A percentile compares a stretch with the other conserved stretches of the same genome.
Conservation (phyloP, 352 stramenopile genomes). For the Globisporangium camurandrum region DNA sequence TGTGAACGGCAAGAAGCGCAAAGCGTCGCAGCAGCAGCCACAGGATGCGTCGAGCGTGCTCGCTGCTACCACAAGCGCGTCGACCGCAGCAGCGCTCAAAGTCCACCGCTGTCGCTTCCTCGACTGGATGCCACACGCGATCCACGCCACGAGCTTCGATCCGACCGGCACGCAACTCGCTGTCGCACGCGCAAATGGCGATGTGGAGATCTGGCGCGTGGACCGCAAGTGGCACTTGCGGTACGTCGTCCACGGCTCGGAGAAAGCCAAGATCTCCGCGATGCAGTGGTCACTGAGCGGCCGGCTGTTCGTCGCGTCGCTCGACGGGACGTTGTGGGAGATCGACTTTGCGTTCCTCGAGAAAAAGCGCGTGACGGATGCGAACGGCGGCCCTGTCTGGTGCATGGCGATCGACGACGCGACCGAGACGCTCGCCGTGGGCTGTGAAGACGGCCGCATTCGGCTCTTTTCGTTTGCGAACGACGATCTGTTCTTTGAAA, state of each 20-base stretch:
- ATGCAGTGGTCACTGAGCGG: constrained; percentile 42
- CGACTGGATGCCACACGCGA: constrained; percentile 73
- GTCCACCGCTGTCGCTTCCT: constrained; percentile 83
- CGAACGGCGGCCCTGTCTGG: constrained; percentile 86
- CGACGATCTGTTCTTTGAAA: constrained; percentile 75
- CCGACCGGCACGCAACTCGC: constrained; percentile 45
- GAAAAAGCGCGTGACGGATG: constrained; percentile 78
- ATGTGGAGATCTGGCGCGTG: constrained; percentile 75
- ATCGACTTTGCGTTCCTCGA: constrained; percentile 62
- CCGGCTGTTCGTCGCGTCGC: constrained; percentile 60
- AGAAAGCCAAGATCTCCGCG: constrained; percentile 59
- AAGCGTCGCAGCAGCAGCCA: neutral
- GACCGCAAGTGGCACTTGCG: constrained; percentile 64
- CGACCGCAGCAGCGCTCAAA: constrained; percentile 22
- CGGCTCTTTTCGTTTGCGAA: constrained; percentile 78
- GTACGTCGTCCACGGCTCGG: constrained; percentile 58
- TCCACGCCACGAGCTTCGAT: constrained; percentile 61
- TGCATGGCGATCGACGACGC: constrained; percentile 70
- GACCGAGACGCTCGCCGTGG: constrained; percentile 62
- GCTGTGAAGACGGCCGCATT: constrained; percentile 88
- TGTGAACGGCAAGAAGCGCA: constrained; percentile 7
- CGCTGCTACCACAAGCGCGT: too few relatives aligned
- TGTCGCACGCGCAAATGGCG: constrained; percentile 68
- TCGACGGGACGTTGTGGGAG: constrained; percentile 77
- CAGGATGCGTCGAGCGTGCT: neutral